These are phyloP conservation scores for Zygoascus ofunaensis DNA, from an alignment of 805 yeast species.

Conservation along the genomic window DNA sequence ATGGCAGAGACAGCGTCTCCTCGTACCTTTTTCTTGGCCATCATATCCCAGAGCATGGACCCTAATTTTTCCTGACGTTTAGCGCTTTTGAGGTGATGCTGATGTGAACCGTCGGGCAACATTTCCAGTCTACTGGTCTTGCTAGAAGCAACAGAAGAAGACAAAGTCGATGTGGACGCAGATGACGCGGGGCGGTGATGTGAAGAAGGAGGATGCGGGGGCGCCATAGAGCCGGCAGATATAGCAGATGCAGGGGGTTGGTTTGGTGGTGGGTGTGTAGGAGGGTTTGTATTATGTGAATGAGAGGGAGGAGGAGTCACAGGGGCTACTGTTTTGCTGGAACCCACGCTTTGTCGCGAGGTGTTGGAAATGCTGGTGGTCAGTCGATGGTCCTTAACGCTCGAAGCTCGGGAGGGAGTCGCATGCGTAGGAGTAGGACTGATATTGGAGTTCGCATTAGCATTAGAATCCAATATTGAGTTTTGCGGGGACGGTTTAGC, in stretches of 20 bases:
- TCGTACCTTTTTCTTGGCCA: conserved; percentile 35
- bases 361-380: background rate
- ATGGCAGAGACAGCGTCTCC: conserved; percentile 23
- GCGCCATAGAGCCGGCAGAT: background rate
- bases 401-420: background rate
- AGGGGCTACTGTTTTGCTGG: background rate
- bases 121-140: background rate
- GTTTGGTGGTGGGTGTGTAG: too few relatives aligned
- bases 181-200: too few relatives aligned
- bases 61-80: conserved; percentile 36
- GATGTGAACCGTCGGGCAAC: conserved; percentile 55
- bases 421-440: background rate
- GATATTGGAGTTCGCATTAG: background rate
- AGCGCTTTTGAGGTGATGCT: conserved; percentile 67
- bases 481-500: background rate
- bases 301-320: background rate
- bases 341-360: background rate
- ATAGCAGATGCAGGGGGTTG: background rate
- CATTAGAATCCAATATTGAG: background rate
- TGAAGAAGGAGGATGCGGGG: too few relatives aligned
- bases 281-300: too few relatives aligned
- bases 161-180: background rate
- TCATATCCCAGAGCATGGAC: conserved; percentile 44
- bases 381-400: background rate
- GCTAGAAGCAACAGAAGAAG: too few relatives aligned